These are phyloP conservation scores for Tremellales sp. DNA, from an alignment of 1,284 basidiomycete genomes.

Conservation along the genomic window DNA sequence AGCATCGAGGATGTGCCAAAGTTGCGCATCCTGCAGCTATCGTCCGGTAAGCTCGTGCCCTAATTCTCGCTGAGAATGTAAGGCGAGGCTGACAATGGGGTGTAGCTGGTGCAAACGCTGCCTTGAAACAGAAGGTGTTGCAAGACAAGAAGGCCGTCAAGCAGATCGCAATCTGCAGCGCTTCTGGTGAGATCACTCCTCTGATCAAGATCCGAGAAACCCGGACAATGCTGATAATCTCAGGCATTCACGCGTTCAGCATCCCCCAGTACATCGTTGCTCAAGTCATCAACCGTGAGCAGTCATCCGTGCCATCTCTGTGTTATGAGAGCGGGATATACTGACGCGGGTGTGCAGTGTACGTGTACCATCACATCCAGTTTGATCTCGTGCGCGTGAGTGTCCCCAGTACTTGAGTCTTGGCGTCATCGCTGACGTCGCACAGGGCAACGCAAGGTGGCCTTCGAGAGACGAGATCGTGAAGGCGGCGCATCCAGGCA, in stretches of 20 bases:
- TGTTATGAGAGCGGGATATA: too few species aligned
- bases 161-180: slow-evolving; percentile 30
- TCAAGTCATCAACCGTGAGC: slow-evolving; percentile 33
- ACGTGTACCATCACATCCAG: slow-evolving; percentile 1
- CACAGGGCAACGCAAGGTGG: not conserved
- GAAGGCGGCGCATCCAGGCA: not conserved
- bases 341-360: not conserved
- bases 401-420: not conserved
- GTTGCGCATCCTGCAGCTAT: slow-evolving; percentile 36
- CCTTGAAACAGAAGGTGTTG: slow-evolving; percentile 23
- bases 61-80: not conserved
- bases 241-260: slow-evolving; percentile 40
- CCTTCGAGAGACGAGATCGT: not conserved
- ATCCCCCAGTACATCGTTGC: slow-evolving; percentile 45
- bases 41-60: slow-evolving; percentile 22
- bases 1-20: slow-evolving; percentile 19
- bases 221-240: slow-evolving; percentile 2
- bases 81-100: slow-evolving; percentile 4
- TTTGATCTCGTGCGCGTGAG: not conserved
- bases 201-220: not conserved
- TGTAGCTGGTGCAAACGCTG: slow-evolving; percentile 37
- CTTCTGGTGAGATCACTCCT: slow-evolving; percentile 22
- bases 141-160: slow-evolving; percentile 19
- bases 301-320: too few species aligned
- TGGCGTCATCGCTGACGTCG: not conserved